Evolutionary conservation across 2,329 filamentous ascomycete species (phyloP), one percentile per base, ranked within the genome.

Genomic region (Colletotrichum tropicale): DNA sequence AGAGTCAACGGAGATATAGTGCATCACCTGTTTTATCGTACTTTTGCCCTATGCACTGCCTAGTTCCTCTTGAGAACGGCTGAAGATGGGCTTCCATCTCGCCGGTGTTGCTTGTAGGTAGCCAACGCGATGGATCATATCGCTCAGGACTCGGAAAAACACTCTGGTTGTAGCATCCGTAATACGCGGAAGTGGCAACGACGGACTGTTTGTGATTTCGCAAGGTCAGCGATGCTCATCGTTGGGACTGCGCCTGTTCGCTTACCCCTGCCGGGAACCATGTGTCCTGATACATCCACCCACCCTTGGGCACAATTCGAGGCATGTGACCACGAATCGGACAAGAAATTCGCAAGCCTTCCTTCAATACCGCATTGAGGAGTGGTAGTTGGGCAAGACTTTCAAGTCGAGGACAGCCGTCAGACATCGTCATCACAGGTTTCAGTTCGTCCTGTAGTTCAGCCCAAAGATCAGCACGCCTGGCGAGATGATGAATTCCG

Each of bases 21-120:
- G 8, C 5, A 8, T 43, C 38, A 43, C 28, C 8, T 60, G 64
- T 16, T 8, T 21, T 4, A 9, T 58, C 66, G 16, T 21, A 71
- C 69, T 71, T 75, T 61, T 75, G 67, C 30, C 72, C 72, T 28
- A 75, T 75, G 30, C 72, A 75, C 18, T 71, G 72, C 10, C 72
- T 32, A 7, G 61, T 67, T 2, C 72, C 72, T 30, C 67, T 43
- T 5, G 72, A 75, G 38, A 75, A 75, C 6, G 72, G 72, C 34
- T 71, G 61, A 21, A 75, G 34, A 62, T 75, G 28, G 8, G 68
- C 62, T 5, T 71, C 38, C 67, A 75, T 61, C 21, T 61, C n/a
- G 30, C 34, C 15, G 24, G 52, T 61, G 26, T 55, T 3, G 24
- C 32, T 67, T 32, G 52, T 10, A 8, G 34, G 8, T 26, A 73